These are phyloP conservation scores for Collybia mongolica DNA, from an alignment of 768 basidiomycete genomes.

Conservation along the genomic window DNA sequence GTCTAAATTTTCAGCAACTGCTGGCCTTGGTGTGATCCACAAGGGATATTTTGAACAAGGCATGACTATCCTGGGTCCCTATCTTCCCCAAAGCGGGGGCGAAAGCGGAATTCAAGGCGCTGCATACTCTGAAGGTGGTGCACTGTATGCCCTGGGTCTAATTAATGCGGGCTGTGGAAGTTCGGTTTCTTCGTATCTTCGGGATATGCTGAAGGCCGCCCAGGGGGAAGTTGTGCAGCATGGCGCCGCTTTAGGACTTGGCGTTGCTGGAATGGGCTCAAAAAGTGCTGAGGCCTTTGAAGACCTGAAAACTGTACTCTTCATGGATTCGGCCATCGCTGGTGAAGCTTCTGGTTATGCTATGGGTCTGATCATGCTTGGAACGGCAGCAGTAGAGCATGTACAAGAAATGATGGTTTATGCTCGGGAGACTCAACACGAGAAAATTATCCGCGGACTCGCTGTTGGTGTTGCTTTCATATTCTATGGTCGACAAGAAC, in stretches of 20 bases:
- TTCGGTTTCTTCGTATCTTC: slow-evolving; percentile 73
- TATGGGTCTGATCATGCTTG: slow-evolving; percentile 98
- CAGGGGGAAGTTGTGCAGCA: slow-evolving; percentile 92
- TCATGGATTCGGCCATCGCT: slow-evolving; percentile 92
- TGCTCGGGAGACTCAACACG: slow-evolving; percentile 96
- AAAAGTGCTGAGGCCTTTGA: slow-evolving; percentile 90
- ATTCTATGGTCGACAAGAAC: slow-evolving; percentile 89
- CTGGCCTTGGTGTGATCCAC: slow-evolving; percentile 95
- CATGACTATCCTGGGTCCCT: slow-evolving; percentile 88
- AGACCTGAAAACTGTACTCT: slow-evolving; percentile 84
- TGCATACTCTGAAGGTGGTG: slow-evolving; percentile 92
- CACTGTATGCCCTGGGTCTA: slow-evolving; percentile 91
- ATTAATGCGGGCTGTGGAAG: slow-evolving; percentile 92
- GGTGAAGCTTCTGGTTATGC: slow-evolving; percentile 96
- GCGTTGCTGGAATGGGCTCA: slow-evolving; percentile 93
- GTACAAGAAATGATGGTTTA: slow-evolving; percentile 96
- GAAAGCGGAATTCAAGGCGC: slow-evolving; percentile 78
- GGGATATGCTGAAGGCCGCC: slow-evolving; percentile 72
- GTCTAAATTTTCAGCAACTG: slow-evolving; percentile 98
- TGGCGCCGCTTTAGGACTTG: slow-evolving; percentile 95
- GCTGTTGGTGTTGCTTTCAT: slow-evolving; percentile 92
- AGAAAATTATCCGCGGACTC: slow-evolving; percentile 97
- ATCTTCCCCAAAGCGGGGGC: slow-evolving; percentile 77
- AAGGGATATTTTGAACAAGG: slow-evolving; percentile 96
- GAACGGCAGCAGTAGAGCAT: slow-evolving; percentile 77